Base-by-base conservation (phyloP, 1,284 basidiomycete genomes). In the Wallemia hederae region DNA sequence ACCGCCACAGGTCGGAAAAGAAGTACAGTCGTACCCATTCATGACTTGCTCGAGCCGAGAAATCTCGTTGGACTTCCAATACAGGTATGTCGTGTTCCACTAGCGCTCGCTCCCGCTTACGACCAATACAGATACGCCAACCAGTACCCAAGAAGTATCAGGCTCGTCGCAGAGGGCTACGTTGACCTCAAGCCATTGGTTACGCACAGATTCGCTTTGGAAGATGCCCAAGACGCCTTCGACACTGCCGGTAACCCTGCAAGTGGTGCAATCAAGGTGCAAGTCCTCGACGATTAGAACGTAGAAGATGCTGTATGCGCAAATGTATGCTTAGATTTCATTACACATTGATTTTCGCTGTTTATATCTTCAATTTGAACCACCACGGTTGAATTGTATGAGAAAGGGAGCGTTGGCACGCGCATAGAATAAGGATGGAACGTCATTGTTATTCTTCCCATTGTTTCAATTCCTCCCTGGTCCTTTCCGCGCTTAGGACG, bases 161-260 rank as follows among this genome's bases (percentile, higher is more conserved):
- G 83, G 24, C 77, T 94, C 39, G 83, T 83, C 31, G 73, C 81
- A 14, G 77, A 77, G 63, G 85, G 85, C 58, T 81, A 82, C 68
- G 78, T 94, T 67, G 76, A 92, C 71, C 75, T 94, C 64, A 89
- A 85, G 71, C 82, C 86, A 15, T 76, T 96, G 39, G 84, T 94
- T 60, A 88, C 89, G 3, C 86, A 90, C 69, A 76, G 81, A 27
- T 91, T 82, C 72, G 69, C 75, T 22, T 82, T 92, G 65, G 76
- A 81, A 55, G 72, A 84, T 55, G 85, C 87, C 24, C 74, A 80
- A 58, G 74, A 76, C 62, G 90, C 90, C 2, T 92, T 96, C 76
- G 73, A 85, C 63, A 78, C 81, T 17, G 85, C 83, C 22, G 77
- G 77, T 39, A 75, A 80, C 62, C 80, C 85, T 64, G 81, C 81